phyloP scores from a whole-genome alignment of 345 rosid species.

The Eutrema japonicum region DNA sequence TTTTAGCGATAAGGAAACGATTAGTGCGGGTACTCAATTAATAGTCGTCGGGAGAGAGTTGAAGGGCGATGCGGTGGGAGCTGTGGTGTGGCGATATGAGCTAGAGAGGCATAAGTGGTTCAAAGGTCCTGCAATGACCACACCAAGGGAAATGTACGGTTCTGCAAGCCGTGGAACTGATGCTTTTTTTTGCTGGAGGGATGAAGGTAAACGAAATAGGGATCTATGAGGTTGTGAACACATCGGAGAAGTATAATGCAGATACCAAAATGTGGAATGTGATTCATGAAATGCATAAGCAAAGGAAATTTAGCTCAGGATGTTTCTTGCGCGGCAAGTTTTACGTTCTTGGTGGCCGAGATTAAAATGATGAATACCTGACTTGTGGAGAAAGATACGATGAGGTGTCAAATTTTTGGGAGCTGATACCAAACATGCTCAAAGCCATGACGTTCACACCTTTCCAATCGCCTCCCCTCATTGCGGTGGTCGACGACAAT shows the following conservation, averaged over 20 bases:
- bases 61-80: neutral
- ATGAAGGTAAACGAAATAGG: conserved; percentile 31
- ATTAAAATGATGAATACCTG: conserved; percentile 39
- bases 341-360: neutral
- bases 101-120: too few species aligned
- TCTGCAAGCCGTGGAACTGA: too few species aligned
- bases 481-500: conserved; percentile 63
- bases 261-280: too few species aligned
- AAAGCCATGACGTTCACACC: conserved; percentile 45
- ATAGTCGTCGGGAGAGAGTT: conserved; percentile 63
- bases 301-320: too few species aligned
- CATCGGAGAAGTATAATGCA: conserved; percentile 65
- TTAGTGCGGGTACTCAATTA: conserved; percentile 18
- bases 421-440: conserved; percentile 52
- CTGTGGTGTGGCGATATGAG: too few species aligned
- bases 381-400: neutral
- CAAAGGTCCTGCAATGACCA: too few species aligned
- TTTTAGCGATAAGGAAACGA: neutral
- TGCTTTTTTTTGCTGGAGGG: conserved; percentile 59
- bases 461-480: conserved; percentile 60
- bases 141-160: too few species aligned
- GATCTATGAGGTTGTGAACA: conserved; percentile 43
- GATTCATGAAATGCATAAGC: too few species aligned
- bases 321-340: too few species aligned
- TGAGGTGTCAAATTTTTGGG: too few species aligned